Conservation (phyloP, 352 stramenopile genomes). For the Blastocystis sp. region DNA sequence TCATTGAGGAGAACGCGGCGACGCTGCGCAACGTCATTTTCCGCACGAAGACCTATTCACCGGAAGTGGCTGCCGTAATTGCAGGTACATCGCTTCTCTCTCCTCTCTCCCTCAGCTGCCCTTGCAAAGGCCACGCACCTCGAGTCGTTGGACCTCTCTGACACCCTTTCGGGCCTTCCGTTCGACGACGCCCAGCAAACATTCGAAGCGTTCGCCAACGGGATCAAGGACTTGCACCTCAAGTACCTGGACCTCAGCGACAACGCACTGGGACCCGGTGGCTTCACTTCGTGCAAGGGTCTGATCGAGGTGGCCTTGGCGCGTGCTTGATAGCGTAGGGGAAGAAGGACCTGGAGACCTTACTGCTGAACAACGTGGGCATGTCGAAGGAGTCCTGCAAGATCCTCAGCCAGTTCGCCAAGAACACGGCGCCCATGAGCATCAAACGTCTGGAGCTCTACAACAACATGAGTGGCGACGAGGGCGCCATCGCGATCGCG, state of each 20-base stretch:
- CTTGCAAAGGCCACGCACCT: neutral
- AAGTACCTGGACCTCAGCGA: conserved; percentile 47
- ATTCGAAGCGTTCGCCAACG: conserved; percentile 29
- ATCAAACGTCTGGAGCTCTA: conserved; percentile 47
- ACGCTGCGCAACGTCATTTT: conserved; percentile 13
- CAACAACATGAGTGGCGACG: conserved; percentile 52
- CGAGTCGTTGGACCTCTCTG: neutral
- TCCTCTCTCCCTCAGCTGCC: neutral
- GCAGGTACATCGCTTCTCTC: neutral
- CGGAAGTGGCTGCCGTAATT: neutral
- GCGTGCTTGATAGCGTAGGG: neutral
- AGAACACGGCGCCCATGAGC: neutral
- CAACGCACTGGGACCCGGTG: conserved; percentile 30
- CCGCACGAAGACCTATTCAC: conserved; percentile 30
- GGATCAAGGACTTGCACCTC: conserved; percentile 6
- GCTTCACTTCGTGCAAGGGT: neutral
- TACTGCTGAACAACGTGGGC: conserved; percentile 42
- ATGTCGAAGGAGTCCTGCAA: conserved; percentile 38
- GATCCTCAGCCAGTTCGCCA: neutral
- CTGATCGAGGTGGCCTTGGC: neutral
- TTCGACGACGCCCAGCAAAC: conserved; percentile 46
- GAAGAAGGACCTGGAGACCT: conserved; percentile 29
- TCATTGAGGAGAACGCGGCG: neutral
- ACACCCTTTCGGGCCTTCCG: conserved; percentile 39
- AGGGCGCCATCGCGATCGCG: conserved; percentile 1